phyloP scores from a whole-genome alignment of 164 flowering plant species.

The Vitis rupestris region DNA sequence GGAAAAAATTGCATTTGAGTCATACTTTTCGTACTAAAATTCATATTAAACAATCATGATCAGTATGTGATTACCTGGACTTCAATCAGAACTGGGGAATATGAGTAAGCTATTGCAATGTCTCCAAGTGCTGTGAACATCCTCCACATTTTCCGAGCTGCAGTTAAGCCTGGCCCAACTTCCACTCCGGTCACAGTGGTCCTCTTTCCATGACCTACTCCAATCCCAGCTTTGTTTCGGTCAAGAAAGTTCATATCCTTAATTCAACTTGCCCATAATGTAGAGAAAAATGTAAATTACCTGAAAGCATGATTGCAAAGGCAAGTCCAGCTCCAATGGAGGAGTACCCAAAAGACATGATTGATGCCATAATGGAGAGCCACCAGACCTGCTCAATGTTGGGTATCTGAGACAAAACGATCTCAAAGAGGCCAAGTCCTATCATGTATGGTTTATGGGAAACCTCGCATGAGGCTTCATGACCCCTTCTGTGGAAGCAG shows the following conservation, averaged over 20 bases:
- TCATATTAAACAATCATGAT: no score
- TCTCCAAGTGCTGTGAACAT: constrained; percentile 32
- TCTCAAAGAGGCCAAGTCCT: constrained; percentile 36
- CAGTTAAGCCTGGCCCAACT: constrained; percentile 21
- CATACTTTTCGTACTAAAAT: no score
- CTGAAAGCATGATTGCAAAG: constrained; percentile 38
- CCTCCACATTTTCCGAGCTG: constrained; percentile 27
- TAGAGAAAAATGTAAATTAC: constrained; percentile 15
- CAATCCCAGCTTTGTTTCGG: no score
- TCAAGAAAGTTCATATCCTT: no score
- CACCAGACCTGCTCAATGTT: constrained; percentile 57
- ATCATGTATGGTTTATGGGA: constrained; percentile 41
- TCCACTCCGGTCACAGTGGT: constrained; percentile 21
- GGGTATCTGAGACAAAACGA: constrained; percentile 60
- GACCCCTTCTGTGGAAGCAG: constrained; percentile 48
- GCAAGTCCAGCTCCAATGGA: constrained; percentile 62
- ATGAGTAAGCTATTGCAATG: constrained; percentile 48
- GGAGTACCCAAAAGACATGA: constrained; percentile 70
- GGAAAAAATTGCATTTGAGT: no score
- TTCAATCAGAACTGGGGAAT: constrained; percentile 30
- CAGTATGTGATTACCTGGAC: constrained; percentile 26
- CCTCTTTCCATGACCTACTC: background rate
- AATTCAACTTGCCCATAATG: no score
- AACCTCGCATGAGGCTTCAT: constrained; percentile 23
- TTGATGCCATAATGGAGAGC: constrained; percentile 63